These are phyloP conservation scores for Cladophialophora bantiana DNA, from an alignment of 2,329 filamentous ascomycete genomes.

Conservation along the genomic window DNA sequence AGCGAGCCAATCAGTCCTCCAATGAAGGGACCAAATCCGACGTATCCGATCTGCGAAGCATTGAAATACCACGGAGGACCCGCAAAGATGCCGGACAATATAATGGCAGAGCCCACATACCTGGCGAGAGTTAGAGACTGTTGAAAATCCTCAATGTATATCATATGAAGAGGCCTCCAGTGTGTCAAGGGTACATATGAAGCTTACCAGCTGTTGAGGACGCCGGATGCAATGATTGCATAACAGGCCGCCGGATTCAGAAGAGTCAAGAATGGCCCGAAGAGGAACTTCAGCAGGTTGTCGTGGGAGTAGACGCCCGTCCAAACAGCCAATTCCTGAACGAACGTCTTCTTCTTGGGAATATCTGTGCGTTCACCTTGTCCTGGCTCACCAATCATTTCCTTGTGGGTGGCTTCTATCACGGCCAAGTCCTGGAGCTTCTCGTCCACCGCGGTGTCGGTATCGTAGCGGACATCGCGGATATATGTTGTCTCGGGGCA, in stretches of 20 bases:
- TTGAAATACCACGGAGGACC: constrained; percentile 44
- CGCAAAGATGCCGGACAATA: constrained; percentile 44
- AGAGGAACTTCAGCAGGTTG: constrained; percentile 40
- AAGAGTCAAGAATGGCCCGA: constrained; percentile 44
- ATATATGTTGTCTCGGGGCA: constrained; percentile 43
- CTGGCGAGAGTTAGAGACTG: constrained; percentile 14
- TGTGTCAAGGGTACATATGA: neutral
- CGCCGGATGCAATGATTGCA: constrained; percentile 34
- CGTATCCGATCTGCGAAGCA: constrained; percentile 42
- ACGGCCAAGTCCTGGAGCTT: constrained; percentile 31
- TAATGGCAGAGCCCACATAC: constrained; percentile 39
- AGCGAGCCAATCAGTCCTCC: constrained; percentile 44
- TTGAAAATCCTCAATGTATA: neutral
- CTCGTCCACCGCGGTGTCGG: constrained; percentile 34
- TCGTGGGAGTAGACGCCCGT: constrained; percentile 36
- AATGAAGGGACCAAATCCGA: constrained; percentile 34
- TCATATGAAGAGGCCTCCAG: too few species aligned
- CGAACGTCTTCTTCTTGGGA: constrained; percentile 35
- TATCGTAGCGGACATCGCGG: constrained; percentile 41
- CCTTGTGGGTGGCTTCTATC: constrained; percentile 33
- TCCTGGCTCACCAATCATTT: constrained; percentile 21
- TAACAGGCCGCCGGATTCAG: constrained; percentile 44
- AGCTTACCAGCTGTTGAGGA: constrained; percentile 42
- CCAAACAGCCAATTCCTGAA: constrained; percentile 37
- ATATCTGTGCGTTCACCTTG: constrained; percentile 13